These are phyloP conservation scores for Hibiscus syriacus DNA, from an alignment of 345 rosid genomes.

Conservation along the genomic window DNA sequence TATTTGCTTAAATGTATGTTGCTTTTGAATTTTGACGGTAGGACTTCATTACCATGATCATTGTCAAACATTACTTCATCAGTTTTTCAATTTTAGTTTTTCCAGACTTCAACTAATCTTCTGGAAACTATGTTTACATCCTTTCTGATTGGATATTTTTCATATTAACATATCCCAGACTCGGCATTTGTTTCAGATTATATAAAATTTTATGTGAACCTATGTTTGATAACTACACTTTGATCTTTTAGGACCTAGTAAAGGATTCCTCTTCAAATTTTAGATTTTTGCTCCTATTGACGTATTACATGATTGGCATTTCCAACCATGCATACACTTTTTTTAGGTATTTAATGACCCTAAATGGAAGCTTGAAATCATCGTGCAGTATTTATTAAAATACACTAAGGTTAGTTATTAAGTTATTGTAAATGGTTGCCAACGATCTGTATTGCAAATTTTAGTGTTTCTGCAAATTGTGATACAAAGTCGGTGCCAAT, in stretches of 20 bases:
- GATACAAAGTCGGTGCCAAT: background rate
- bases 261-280: background rate
- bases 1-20: background rate
- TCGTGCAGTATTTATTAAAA: conserved; percentile 56
- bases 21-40: background rate
- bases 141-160: background rate
- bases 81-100: background rate
- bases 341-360: conserved; percentile 60
- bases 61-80: background rate
- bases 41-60: background rate
- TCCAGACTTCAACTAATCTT: background rate
- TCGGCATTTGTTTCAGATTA: background rate
- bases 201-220: background rate
- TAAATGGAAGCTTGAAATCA: conserved; percentile 77
- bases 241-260: background rate
- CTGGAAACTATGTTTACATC: background rate
- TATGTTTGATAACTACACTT: background rate
- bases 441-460: background rate
- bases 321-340: background rate
- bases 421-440: background rate
- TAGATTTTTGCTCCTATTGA: background rate
- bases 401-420: conserved; percentile 48
- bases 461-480: conserved; percentile 6
- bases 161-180: background rate
- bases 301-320: background rate